Conservation (phyloP, 2,329 filamentous ascomycete species). For the Talaromyces sp. region DNA sequence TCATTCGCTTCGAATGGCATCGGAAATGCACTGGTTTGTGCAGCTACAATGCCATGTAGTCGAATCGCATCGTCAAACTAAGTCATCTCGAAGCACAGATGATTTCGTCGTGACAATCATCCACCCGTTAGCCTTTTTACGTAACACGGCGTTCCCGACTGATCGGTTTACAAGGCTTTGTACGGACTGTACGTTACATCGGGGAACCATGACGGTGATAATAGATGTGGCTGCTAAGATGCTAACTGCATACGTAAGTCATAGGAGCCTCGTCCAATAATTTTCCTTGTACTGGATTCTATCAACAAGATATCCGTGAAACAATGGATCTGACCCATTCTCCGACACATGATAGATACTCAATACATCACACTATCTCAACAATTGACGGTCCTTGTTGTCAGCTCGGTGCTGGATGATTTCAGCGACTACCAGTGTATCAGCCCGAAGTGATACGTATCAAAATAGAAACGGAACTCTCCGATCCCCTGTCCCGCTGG, state of each 20-base stretch:
- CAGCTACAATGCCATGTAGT: neutral
- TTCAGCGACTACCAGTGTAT: neutral
- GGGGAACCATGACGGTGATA: neutral
- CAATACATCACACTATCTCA: neutral
- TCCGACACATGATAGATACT: neutral
- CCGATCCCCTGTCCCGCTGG: neutral
- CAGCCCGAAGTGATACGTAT: neutral
- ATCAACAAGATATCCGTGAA: neutral
- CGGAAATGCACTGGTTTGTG: neutral
- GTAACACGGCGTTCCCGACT: conserved; percentile 5
- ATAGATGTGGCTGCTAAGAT: neutral
- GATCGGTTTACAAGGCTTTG: neutral
- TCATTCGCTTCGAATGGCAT: neutral
- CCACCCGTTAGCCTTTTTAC: conserved; percentile 9
- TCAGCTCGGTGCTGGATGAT: neutral
- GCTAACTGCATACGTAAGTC: neutral
- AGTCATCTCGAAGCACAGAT: neutral
- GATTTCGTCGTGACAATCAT: neutral
- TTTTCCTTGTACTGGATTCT: neutral
- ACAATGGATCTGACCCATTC: neutral
- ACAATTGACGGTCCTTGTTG: neutral
- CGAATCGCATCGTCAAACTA: neutral
- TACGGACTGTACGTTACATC: neutral
- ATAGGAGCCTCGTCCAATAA: neutral
- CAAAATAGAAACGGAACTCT: neutral